A percentile compares a stretch with the other conserved stretches of the same genome.
Conservation (phyloP, 2,329 filamentous ascomycete genomes). For the Fusarium staphyleae region DNA sequence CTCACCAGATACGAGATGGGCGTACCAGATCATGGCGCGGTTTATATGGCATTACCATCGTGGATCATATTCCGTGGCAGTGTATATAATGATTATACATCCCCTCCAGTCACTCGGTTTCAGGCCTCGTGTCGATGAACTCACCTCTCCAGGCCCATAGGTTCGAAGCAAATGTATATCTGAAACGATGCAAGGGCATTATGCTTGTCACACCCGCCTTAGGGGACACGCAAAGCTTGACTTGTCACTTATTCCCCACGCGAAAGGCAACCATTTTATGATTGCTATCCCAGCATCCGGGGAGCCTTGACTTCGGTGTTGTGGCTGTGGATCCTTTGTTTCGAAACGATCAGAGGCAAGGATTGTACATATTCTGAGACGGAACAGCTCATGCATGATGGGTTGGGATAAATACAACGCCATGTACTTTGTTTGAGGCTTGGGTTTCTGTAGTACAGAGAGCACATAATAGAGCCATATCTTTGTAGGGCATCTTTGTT, state of each 20-base stretch:
- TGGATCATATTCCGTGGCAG: no score
- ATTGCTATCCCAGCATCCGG: background rate
- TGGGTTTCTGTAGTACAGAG: no score
- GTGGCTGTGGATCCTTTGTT: background rate
- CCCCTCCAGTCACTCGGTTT: background rate
- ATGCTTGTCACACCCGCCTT: background rate
- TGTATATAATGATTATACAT: no score
- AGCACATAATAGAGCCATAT: no score
- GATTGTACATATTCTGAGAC: conserved; percentile 1
- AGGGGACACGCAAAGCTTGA: background rate
- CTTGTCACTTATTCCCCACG: background rate
- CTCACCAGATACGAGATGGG: no score
- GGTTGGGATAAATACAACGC: background rate
- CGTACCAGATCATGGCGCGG: no score
- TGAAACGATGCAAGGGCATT: background rate
- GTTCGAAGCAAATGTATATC: background rate
- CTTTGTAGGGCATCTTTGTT: no score
- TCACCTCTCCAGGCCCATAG: background rate
- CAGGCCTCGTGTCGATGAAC: background rate
- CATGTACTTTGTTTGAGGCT: no score
- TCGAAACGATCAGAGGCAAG: background rate
- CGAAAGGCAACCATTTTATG: background rate
- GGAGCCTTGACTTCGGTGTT: background rate
- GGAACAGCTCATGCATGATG: background rate
- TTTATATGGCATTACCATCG: background rate